Percentiles rank a stretch among this genome's conserved stretches.
Conservation (phyloP, 306 rosid genomes). For the Parietaria judaica region DNA sequence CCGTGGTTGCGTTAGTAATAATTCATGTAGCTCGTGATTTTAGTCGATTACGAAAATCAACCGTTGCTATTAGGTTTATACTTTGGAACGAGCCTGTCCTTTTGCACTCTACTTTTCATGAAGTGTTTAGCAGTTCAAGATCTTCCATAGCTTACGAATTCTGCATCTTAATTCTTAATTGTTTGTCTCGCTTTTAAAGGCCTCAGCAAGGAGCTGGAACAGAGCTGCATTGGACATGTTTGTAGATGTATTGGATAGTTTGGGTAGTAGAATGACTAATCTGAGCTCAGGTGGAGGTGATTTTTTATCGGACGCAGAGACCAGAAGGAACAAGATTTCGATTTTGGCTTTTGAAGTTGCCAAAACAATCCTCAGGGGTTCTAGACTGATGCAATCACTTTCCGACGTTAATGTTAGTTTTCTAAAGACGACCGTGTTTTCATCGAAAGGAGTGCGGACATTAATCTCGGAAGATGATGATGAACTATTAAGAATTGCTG, state of each 20-base stretch:
- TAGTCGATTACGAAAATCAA: too few relatives aligned
- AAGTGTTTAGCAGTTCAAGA: too few relatives aligned
- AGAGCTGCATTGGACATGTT: conserved; percentile 56
- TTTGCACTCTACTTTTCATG: too few relatives aligned
- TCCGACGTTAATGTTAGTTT: conserved; percentile 55
- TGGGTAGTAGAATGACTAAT: conserved; percentile 75
- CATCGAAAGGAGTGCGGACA: conserved; percentile 56
- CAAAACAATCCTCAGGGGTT: conserved; percentile 73
- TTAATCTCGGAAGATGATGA: conserved; percentile 52
- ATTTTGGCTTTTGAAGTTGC: conserved; percentile 89
- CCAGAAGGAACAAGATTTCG: conserved; percentile 60
- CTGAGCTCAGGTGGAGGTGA: conserved; percentile 45
- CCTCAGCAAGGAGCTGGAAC: conserved; percentile 46
- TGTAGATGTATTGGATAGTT: conserved; percentile 75
- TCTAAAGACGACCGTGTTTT: conserved; percentile 60
- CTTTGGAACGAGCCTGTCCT: too few relatives aligned
- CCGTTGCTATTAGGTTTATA: too few relatives aligned
- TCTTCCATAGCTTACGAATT: too few relatives aligned
- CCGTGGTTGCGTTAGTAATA: too few relatives aligned
- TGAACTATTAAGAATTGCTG: conserved; percentile 65
- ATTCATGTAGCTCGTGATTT: too few relatives aligned
- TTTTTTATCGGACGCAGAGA: conserved; percentile 54
- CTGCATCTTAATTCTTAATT: too few relatives aligned
- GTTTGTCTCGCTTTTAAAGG: too few relatives aligned
- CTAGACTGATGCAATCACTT: conserved; percentile 73